Evolutionary conservation across 2,329 filamentous ascomycete species (phyloP).

Genomic region (Beauveria sp.): DNA sequence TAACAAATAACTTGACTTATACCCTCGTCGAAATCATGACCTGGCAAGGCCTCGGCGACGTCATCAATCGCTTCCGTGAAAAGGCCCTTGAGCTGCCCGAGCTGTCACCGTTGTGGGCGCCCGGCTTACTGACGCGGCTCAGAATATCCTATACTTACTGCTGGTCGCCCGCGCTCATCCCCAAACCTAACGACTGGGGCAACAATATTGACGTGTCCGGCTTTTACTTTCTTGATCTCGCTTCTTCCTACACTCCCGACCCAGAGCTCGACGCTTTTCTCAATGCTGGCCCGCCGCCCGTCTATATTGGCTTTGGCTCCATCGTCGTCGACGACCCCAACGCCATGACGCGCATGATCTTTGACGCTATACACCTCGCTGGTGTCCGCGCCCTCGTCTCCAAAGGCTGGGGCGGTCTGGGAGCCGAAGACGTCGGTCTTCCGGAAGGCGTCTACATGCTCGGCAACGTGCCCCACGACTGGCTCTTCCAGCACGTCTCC

Average conservation of each 20-base stretch:
- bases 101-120: conserved; percentile 74
- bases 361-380: conserved; percentile 58
- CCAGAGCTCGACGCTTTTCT: conserved; percentile 60
- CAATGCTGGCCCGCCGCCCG: conserved; percentile 58
- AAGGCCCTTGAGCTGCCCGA: conserved; percentile 67
- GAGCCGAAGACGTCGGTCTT: conserved; percentile 60
- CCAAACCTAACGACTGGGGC: conserved; percentile 71
- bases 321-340: conserved; percentile 74
- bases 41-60: conserved; percentile 84
- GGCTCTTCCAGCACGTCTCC: conserved; percentile 75
- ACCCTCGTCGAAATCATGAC: conserved; percentile 84
- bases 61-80: conserved; percentile 81
- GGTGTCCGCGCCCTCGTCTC: conserved; percentile 75
- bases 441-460: conserved; percentile 76
- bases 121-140: conserved; percentile 68
- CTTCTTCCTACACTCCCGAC: conserved; percentile 57
- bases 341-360: conserved; percentile 61
- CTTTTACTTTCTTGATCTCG: conserved; percentile 67
- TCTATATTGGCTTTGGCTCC: conserved; percentile 78
- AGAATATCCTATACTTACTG: conserved; percentile 83
- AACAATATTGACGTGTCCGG: conserved; percentile 64
- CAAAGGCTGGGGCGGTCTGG: conserved; percentile 82
- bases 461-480: conserved; percentile 80
- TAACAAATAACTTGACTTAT: conserved; percentile 79
- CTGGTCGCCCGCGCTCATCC: conserved; percentile 77